These are phyloP conservation scores for Eimeria falciformis DNA, from an alignment of 169 alveolate genomes.

Conservation along the genomic window DNA sequence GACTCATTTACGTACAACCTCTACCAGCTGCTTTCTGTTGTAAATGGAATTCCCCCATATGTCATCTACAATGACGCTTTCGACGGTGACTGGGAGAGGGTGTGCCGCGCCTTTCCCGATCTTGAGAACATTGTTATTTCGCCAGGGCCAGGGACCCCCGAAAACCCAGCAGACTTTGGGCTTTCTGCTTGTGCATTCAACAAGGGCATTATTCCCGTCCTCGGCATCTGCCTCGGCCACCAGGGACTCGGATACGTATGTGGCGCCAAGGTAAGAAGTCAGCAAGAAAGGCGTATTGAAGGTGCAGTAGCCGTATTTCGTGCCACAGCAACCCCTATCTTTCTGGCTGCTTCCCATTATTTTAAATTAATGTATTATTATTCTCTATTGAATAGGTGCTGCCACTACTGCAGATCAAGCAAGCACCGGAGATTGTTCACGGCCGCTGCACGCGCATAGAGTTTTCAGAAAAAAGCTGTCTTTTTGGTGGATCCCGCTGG, in stretches of 20 bases:
- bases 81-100: conserved; percentile 19
- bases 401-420: conserved; percentile 25
- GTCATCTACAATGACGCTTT: conserved; percentile 73
- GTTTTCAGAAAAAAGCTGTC: conserved; percentile 31
- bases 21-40: conserved; percentile 43
- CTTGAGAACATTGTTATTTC: conserved; percentile 68
- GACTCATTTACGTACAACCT: conserved; percentile 79
- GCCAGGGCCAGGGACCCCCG: conserved; percentile 79
- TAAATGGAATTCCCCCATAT: conserved; percentile 59
- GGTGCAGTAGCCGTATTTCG: background rate
- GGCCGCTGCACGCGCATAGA: conserved; percentile 66
- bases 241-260: conserved; percentile 72
- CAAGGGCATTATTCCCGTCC: conserved; percentile 30
- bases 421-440: conserved; percentile 58
- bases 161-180: conserved; percentile 74
- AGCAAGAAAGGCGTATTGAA: conserved; percentile 12
- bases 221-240: conserved; percentile 81
- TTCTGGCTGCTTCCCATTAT: background rate
- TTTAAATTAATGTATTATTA: background rate
- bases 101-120: conserved; percentile 19
- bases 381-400: background rate
- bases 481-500: conserved; percentile 16
- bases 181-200: background rate
- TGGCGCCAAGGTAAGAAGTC: conserved; percentile 68
- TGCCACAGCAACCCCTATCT: background rate